Evolutionary conservation across 2,329 filamentous ascomycete genomes (phyloP), one percentile per base, ranked within the genome.

Genomic region (Clonostachys rosea): DNA sequence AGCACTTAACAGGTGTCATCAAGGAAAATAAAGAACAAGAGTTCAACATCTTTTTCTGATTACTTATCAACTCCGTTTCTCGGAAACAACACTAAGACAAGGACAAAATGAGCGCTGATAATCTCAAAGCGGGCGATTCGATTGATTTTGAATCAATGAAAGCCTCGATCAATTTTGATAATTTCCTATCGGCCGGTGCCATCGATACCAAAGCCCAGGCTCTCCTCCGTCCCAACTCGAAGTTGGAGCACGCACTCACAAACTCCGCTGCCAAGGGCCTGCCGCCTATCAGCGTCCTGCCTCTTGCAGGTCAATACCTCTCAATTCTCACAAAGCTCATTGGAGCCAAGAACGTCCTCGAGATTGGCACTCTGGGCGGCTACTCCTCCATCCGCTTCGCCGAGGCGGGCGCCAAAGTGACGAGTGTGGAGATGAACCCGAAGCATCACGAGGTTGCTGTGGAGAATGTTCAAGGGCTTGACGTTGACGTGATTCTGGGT

Each of bases 351-450:
- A 54, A 60, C 5, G 63, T 74, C 3, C 71, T 82, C 35, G 78
- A 83, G 55, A 63, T 82, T 43, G 78, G 78, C 20, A 80, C 75
- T 0, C 57, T 82, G 24, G 77, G 77, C 12, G 78, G 70, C 8
- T 81, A 78, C 57, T 71, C 69, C 2, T 69, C 73, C 13, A 75
- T 80, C 46, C 81, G 73, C 67, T 65, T 82, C 43, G 76, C 75
- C 4, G 59, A 55, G 46, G 49, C 60, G 4, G 62, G 60, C 34
- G 59, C 57, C n/a, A 20, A 30, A 18, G 68, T 81, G 14, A 78
- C 73, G 0, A 78, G 67, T 42, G 66, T 82, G 43, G 78, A 82
- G 53, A 65, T 75, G 35, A 56, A 76, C 48, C 54, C 64, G 1
- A 63, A 73, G 20, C 67, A 75, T 46, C 69, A 68, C 0, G 60